Percentiles rank a stretch among this genome's conserved stretches.
phyloP scores from a whole-genome alignment of 2,329 filamentous ascomycete genomes.

The Botrytis deweyae region DNA sequence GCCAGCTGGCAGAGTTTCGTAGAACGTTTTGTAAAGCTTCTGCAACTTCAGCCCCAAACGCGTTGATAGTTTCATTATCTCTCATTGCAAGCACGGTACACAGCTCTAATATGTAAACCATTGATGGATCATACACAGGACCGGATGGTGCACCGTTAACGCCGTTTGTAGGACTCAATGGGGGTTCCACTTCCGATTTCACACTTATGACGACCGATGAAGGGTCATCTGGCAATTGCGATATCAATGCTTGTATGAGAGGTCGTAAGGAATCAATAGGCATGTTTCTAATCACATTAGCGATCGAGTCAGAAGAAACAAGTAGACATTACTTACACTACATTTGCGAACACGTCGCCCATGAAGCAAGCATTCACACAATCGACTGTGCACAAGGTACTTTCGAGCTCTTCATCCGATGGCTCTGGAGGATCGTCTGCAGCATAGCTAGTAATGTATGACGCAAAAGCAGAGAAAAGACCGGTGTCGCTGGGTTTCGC shows the following conservation, averaged over 20 bases:
- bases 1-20: slow-evolving; percentile 73
- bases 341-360: slow-evolving; percentile 76
- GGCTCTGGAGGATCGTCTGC: slow-evolving; percentile 97
- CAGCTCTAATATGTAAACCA: slow-evolving; percentile 89
- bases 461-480: slow-evolving; percentile 90
- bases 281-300: slow-evolving; percentile 52
- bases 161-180: slow-evolving; percentile 56
- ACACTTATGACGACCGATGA: slow-evolving; percentile 81
- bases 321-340: slow-evolving; percentile 57
- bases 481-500: slow-evolving; percentile 76
- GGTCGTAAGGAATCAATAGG: slow-evolving; percentile 57
- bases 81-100: slow-evolving; percentile 78
- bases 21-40: slow-evolving; percentile 79
- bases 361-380: slow-evolving; percentile 90
- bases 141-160: slow-evolving; percentile 55
- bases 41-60: slow-evolving; percentile 76
- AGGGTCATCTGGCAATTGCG: slow-evolving; percentile 83
- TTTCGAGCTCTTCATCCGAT: slow-evolving; percentile 94
- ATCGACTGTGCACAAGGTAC: slow-evolving; percentile 89
- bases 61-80: slow-evolving; percentile 68
- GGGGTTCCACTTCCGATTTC: slow-evolving; percentile 75
- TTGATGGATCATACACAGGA: slow-evolving; percentile 76
- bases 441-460: slow-evolving; percentile 97
- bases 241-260: slow-evolving; percentile 71
- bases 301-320: neutral